Evolutionary conservation across 805 yeast species (phyloP).

Genomic region (Metschnikowia sp.): DNA sequence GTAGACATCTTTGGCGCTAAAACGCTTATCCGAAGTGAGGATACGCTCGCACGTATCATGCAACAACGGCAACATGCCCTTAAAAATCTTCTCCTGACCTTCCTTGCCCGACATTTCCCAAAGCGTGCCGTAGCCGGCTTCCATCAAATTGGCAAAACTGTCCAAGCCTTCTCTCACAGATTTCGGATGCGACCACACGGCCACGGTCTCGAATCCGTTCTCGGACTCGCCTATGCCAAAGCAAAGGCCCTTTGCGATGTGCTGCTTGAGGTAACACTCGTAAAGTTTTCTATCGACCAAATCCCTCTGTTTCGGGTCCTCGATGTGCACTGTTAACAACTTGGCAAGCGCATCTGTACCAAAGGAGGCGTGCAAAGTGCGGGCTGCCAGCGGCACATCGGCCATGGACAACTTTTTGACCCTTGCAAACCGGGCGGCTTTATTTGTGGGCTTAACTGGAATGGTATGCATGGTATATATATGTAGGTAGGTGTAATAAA

Average conservation of each 20-base stretch:
- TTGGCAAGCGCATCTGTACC: conserved; percentile 33
- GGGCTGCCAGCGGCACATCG: conserved; percentile 34
- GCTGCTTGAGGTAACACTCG: conserved; percentile 50
- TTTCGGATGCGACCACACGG: conserved; percentile 51
- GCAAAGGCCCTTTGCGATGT: conserved; percentile 47
- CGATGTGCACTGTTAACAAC: conserved; percentile 15
- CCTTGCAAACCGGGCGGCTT: conserved; percentile 2
- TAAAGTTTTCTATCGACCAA: conserved; percentile 29
- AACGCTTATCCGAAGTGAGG: conserved; percentile 37
- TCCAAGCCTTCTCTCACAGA: conserved; percentile 41
- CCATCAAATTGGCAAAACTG: conserved; percentile 44
- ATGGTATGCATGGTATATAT: neutral
- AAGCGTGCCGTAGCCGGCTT: conserved; percentile 50
- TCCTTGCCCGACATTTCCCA: conserved; percentile 48
- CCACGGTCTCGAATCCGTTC: conserved; percentile 48
- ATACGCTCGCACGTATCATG: conserved; percentile 48
- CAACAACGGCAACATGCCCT: conserved; percentile 49
- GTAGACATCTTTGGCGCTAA: conserved; percentile 33
- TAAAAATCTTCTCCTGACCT: conserved; percentile 49
- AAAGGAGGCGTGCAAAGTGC: conserved; percentile 36
- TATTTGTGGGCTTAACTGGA: neutral
- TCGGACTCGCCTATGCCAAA: conserved; percentile 47
- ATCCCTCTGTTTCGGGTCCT: conserved; percentile 5
- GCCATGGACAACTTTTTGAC: conserved; percentile 13
- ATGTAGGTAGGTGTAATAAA: neutral